Conservation (phyloP, 1,139 yeast species). For the Entelexis sorbosivorans region DNA sequence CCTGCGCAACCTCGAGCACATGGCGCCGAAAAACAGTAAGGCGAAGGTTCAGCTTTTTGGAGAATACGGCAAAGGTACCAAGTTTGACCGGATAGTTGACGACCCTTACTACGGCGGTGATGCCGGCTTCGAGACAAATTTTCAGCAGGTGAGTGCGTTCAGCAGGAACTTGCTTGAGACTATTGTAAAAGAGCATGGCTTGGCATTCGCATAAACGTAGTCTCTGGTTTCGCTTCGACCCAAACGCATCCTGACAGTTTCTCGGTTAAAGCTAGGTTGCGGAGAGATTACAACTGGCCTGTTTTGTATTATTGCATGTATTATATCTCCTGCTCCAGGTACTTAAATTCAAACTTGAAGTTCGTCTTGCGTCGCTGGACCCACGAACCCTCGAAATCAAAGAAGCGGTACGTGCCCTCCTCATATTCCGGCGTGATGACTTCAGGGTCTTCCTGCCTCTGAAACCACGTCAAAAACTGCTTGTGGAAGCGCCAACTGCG, state of each 20-base stretch:
- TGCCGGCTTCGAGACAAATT: constrained; percentile 71
- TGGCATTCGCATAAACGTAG: not conserved
- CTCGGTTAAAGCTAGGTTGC: not conserved
- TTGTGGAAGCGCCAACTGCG: constrained; percentile 86
- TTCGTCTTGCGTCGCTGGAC: constrained; percentile 65
- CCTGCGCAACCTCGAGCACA: constrained; percentile 44
- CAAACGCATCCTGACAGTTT: too few species aligned
- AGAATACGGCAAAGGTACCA: constrained; percentile 49
- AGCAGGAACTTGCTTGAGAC: constrained; percentile 48
- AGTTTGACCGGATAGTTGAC: constrained; percentile 49
- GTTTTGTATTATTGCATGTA: not conserved
- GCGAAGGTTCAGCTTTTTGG: constrained; percentile 57
- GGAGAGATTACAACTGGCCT: not conserved
- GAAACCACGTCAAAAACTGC: constrained; percentile 74
- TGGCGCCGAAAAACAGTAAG: constrained; percentile 46
- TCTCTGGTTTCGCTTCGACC: too few species aligned
- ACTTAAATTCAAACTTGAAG: constrained; percentile 45
- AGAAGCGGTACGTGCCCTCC: constrained; percentile 60
- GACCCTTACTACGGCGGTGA: constrained; percentile 91
- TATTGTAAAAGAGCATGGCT: constrained; percentile 12
- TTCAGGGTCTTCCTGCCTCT: constrained; percentile 48
- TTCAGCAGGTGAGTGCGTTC: constrained; percentile 62
- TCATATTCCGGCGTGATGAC: constrained; percentile 37
- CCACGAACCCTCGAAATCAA: constrained; percentile 89
- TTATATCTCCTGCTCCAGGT: constrained; percentile 35